Conservation (phyloP, 306 rosid genomes). For the Rosa multiflora region DNA sequence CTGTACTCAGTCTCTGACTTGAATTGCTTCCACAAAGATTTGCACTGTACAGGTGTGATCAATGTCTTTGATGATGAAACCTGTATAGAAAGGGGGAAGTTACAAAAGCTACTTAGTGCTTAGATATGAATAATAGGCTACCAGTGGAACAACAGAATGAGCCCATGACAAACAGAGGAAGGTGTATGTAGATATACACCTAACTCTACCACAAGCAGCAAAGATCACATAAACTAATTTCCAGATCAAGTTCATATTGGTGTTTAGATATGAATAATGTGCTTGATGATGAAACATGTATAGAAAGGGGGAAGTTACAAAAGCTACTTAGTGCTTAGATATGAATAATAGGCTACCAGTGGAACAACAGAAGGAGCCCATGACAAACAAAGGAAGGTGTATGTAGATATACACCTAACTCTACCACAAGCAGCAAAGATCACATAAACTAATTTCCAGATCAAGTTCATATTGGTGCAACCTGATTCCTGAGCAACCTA, state of each 20-base stretch:
- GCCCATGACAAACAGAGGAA: slow-evolving; percentile 8
- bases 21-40: slow-evolving; percentile 96
- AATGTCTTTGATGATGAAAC: slow-evolving; percentile 69
- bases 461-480: neutral
- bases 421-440: neutral
- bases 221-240: neutral
- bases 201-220: neutral
- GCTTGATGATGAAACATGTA: slow-evolving; percentile 64
- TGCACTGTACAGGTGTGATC: slow-evolving; percentile 97
- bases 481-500: neutral
- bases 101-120: slow-evolving; percentile 22
- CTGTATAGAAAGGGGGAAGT: slow-evolving; percentile 32
- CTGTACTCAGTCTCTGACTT: slow-evolving; percentile 86
- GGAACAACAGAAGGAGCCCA: slow-evolving; percentile 15
- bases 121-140: slow-evolving; percentile 7
- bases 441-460: neutral
- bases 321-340: slow-evolving; percentile 16
- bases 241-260: neutral
- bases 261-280: neutral
- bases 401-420: neutral
- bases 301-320: neutral
- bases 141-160: slow-evolving; percentile 10
- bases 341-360: slow-evolving; percentile 10
- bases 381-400: neutral
- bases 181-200: neutral